Percentiles rank a stretch among this genome's conserved stretches.
Conservation (phyloP, 23 red algal species). For the Chondrus crispus region DNA sequence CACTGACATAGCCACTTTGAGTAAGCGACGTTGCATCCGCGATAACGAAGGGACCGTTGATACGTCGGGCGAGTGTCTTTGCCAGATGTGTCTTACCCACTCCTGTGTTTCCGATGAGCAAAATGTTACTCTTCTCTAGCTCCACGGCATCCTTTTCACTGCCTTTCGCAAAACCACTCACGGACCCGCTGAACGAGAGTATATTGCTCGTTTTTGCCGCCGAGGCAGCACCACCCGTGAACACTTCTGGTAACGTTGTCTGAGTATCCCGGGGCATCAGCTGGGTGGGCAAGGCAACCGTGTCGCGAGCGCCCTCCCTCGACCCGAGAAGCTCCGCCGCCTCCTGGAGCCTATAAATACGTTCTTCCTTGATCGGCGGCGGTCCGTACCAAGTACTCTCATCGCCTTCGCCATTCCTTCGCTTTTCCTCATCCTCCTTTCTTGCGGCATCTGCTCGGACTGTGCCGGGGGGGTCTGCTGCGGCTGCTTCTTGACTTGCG, state of each 20-base stretch:
- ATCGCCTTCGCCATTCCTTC: background rate
- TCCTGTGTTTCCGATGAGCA: constrained; percentile 86
- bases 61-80: constrained; percentile 69
- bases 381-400: constrained; percentile 65
- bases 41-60: constrained; percentile 82
- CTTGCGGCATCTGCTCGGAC: background rate
- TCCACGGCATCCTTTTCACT: constrained; percentile 41
- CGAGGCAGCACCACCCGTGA: background rate
- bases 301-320: background rate
- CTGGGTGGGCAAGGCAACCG: background rate
- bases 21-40: constrained; percentile 93
- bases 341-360: background rate
- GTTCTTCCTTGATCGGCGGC: constrained; percentile 25
- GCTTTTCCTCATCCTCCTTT: constrained; percentile 39
- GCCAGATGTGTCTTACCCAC: constrained; percentile 93
- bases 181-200: background rate
- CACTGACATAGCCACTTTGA: constrained; percentile 88
- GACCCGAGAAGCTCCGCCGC: constrained; percentile 8
- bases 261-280: constrained; percentile 12
- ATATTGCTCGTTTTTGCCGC: background rate
- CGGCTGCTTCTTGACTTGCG: constrained; percentile 40
- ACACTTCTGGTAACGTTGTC: constrained; percentile 41
- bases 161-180: background rate
- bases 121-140: constrained; percentile 88
- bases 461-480: background rate